These are phyloP conservation scores for Penicillium paneum DNA, from an alignment of 2,329 filamentous ascomycete genomes.

Conservation along the genomic window DNA sequence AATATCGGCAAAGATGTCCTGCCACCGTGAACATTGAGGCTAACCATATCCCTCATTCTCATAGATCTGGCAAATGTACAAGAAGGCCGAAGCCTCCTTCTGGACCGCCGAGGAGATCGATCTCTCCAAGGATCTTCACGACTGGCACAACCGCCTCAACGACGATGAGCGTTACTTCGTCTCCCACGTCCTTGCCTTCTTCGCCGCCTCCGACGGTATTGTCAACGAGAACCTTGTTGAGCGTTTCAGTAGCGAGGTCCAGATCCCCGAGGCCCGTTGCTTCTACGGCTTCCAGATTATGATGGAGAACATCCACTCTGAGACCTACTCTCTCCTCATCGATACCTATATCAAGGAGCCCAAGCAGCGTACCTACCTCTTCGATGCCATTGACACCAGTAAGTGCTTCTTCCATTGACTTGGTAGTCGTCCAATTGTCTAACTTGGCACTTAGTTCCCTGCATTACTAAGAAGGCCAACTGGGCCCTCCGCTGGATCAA, in stretches of 20 bases:
- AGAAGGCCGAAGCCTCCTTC: conserved; percentile 99
- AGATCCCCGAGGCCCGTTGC: conserved; percentile 96
- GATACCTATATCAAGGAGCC: conserved; percentile 99
- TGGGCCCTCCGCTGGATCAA: conserved; percentile 96
- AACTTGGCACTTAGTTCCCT: conserved; percentile 63
- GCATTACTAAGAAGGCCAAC: conserved; percentile 97
- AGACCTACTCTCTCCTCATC: conserved; percentile 98
- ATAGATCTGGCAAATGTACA: conserved; percentile 99
- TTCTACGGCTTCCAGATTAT: conserved; percentile 99
- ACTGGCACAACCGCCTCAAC: conserved; percentile 97
- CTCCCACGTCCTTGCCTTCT: conserved; percentile 98
- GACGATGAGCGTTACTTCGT: conserved; percentile 98
- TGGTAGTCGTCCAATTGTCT: conserved; percentile 18
- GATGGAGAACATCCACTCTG: conserved; percentile 99
- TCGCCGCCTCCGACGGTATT: conserved; percentile 96
- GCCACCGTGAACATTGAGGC: conserved; percentile 3
- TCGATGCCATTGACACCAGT: conserved; percentile 98
- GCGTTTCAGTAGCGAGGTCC: conserved; percentile 94
- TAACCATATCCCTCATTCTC: conserved; percentile 12
- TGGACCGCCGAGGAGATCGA: conserved; percentile 99
- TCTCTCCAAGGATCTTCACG: conserved; percentile 95
- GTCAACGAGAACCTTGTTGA: conserved; percentile 99
- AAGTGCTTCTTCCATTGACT: conserved; percentile 39
- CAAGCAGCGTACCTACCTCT: conserved; percentile 87
- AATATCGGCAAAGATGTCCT: conserved; percentile 20